A percentile compares a stretch with the other conserved stretches of the same genome.
These are phyloP conservation scores for Dothistroma septosporum DNA, from an alignment of 2,329 filamentous ascomycete genomes.

Conservation along the genomic window DNA sequence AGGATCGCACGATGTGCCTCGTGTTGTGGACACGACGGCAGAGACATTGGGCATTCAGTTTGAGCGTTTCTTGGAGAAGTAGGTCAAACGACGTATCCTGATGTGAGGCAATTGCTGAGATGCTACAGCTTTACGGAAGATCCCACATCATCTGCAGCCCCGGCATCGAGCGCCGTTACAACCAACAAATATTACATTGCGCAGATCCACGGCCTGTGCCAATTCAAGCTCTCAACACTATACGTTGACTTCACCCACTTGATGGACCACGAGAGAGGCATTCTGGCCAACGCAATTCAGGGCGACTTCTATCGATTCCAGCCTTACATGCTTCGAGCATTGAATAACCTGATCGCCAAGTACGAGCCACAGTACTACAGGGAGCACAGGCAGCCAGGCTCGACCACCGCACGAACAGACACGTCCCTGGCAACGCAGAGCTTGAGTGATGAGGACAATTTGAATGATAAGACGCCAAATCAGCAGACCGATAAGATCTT, in stretches of 20 bases:
- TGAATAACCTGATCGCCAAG: constrained; percentile 92
- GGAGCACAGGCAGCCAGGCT: constrained; percentile 79
- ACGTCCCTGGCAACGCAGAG: constrained; percentile 57
- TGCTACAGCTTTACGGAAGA: constrained; percentile 60
- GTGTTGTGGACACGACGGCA: constrained; percentile 72
- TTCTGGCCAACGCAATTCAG: constrained; percentile 79
- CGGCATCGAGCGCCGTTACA: constrained; percentile 65
- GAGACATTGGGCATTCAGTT: constrained; percentile 72
- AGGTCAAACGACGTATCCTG: constrained; percentile 27
- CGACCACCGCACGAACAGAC: constrained; percentile 62
- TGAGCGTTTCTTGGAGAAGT: constrained; percentile 76
- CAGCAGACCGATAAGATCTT: constrained; percentile 98
- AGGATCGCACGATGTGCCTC: constrained; percentile 56
- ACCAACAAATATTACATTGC: constrained; percentile 82
- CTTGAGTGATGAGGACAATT: constrained; percentile 55
- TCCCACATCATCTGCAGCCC: constrained; percentile 58
- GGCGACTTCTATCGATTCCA: constrained; percentile 92
- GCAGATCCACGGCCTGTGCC: constrained; percentile 73
- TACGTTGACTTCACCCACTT: constrained; percentile 88
- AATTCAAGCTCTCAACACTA: constrained; percentile 73
- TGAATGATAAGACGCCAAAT: constrained; percentile 72
- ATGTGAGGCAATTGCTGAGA: constrained; percentile 9
- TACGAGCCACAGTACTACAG: constrained; percentile 92
- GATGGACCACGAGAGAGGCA: constrained; percentile 68
- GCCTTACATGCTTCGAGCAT: constrained; percentile 79